Evolutionary conservation across 2,329 filamentous ascomycete species (phyloP).

Genomic region (Sphaceloma murrayae): DNA sequence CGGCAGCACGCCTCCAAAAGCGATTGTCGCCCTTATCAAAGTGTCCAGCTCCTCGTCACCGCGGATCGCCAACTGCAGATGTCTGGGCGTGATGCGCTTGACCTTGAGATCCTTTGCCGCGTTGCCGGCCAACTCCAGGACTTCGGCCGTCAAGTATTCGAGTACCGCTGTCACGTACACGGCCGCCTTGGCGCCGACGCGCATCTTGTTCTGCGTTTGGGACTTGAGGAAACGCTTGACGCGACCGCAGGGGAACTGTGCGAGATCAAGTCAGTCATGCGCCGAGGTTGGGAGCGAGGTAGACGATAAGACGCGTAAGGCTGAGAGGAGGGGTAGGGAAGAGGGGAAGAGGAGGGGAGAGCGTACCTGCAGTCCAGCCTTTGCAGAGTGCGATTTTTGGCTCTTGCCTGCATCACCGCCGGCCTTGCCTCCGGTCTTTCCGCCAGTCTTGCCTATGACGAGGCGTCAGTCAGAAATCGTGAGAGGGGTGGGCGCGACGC

Average conservation of each 20-base stretch:
- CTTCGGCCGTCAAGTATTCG: slow-evolving; percentile 95
- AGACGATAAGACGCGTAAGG: slow-evolving; percentile 4
- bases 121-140: slow-evolving; percentile 95
- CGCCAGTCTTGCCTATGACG: slow-evolving; percentile 51
- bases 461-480: slow-evolving; percentile 25
- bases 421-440: slow-evolving; percentile 81
- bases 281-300: neutral
- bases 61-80: slow-evolving; percentile 94
- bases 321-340: neutral
- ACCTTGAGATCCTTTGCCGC: slow-evolving; percentile 99
- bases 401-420: slow-evolving; percentile 66
- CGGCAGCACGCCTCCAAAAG: slow-evolving; percentile 93
- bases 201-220: slow-evolving; percentile 99
- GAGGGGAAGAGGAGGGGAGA: slow-evolving; percentile 18
- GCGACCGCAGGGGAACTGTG: slow-evolving; percentile 94
- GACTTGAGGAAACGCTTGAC: slow-evolving; percentile 99
- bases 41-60: slow-evolving; percentile 98
- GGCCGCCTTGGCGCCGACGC: slow-evolving; percentile 94
- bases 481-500: slow-evolving; percentile 31
- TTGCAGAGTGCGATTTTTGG: slow-evolving; percentile 86
- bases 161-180: slow-evolving; percentile 97
- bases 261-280: slow-evolving; percentile 26
- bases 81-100: slow-evolving; percentile 97
- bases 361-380: slow-evolving; percentile 90
- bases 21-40: slow-evolving; percentile 92